phyloP scores from a whole-genome alignment of 805 yeast species.

The Candida michaelii region DNA sequence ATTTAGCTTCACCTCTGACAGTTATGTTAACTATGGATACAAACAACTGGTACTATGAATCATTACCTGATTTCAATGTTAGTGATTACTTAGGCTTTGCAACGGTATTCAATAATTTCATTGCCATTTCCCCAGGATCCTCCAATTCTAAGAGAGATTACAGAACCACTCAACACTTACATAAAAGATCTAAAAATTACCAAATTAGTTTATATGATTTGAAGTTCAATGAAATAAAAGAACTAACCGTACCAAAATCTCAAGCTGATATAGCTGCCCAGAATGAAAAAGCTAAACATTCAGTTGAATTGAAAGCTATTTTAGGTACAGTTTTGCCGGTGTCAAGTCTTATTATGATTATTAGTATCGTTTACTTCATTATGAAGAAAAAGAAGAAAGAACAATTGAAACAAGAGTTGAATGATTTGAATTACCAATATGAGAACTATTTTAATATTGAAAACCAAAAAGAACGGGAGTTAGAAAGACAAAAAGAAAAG shows the following conservation, averaged over 20 bases:
- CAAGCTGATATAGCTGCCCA: slow-evolving; percentile 5
- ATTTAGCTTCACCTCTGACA: slow-evolving; percentile 5
- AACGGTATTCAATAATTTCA: slow-evolving; percentile 14
- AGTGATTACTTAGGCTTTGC: slow-evolving; percentile 13
- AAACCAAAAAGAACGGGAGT: slow-evolving; percentile 18
- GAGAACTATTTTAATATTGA: slow-evolving; percentile 25
- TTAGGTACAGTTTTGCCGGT: slow-evolving; percentile 41
- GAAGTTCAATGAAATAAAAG: slow-evolving; percentile 8
- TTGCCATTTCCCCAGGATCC: slow-evolving; percentile 6
- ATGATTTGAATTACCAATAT: slow-evolving; percentile 29
- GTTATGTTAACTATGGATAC: slow-evolving; percentile 7
- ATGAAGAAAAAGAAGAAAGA: slow-evolving; percentile 21
- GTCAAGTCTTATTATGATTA: slow-evolving; percentile 19
- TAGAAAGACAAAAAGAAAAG: neutral
- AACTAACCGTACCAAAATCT: slow-evolving; percentile 11
- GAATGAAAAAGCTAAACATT: slow-evolving; percentile 4
- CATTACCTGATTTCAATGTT: slow-evolving; percentile 8
- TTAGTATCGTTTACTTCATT: slow-evolving; percentile 18
- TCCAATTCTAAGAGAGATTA: slow-evolving; percentile 7
- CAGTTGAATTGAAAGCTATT: slow-evolving; percentile 27
- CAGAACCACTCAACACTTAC: neutral
- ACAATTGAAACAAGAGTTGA: slow-evolving; percentile 19
- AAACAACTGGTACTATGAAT: slow-evolving; percentile 14
- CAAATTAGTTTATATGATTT: slow-evolving; percentile 12
- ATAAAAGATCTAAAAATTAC: slow-evolving; percentile 10